phyloP scores from a whole-genome alignment of 768 basidiomycete species.

The Dioszegia crocea region DNA sequence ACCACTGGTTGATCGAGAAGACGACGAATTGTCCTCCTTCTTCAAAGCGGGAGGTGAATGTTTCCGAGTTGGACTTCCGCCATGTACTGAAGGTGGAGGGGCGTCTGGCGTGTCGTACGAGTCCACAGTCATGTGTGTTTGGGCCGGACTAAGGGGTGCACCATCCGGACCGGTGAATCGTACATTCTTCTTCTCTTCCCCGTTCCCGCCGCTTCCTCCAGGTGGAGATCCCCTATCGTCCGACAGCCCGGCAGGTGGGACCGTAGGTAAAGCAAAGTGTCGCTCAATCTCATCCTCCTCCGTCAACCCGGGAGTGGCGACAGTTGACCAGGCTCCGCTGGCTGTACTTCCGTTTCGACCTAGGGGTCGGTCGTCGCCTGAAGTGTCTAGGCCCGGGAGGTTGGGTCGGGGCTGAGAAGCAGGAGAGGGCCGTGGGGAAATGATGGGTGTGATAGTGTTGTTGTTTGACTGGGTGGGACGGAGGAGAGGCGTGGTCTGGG shows the following conservation, averaged over 20 bases:
- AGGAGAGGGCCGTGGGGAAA: constrained; percentile 30
- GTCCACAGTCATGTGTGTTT: constrained; percentile 35
- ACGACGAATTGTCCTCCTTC: background rate
- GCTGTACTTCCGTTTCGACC: constrained; percentile 36
- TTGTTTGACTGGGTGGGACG: constrained; percentile 5
- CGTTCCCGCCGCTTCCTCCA: no score
- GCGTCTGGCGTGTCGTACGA: constrained; percentile 41
- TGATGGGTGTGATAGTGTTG: constrained; percentile 18
- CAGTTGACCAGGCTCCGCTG: constrained; percentile 69
- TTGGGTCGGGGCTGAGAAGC: constrained; percentile 6
- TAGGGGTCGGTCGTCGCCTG: constrained; percentile 14
- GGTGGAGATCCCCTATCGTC: constrained; percentile 3
- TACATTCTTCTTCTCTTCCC: constrained; percentile 38
- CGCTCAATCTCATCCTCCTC: constrained; percentile 32
- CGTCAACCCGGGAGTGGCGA: constrained; percentile 64
- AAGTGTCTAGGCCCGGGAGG: constrained; percentile 21
- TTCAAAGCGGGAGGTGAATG: constrained; percentile 13
- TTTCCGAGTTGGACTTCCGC: constrained; percentile 14
- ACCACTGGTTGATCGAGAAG: constrained; percentile 2
- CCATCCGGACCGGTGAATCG: constrained; percentile 49
- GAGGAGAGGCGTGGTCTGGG: constrained; percentile 6
- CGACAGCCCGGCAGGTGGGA: constrained; percentile 12
- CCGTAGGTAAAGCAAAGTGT: constrained; percentile 21
- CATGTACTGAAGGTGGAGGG: constrained; percentile 39
- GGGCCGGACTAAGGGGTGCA: constrained; percentile 43